phyloP scores from a whole-genome alignment of 2,329 filamentous ascomycete species.

The Pyricularia pennisetigena region DNA sequence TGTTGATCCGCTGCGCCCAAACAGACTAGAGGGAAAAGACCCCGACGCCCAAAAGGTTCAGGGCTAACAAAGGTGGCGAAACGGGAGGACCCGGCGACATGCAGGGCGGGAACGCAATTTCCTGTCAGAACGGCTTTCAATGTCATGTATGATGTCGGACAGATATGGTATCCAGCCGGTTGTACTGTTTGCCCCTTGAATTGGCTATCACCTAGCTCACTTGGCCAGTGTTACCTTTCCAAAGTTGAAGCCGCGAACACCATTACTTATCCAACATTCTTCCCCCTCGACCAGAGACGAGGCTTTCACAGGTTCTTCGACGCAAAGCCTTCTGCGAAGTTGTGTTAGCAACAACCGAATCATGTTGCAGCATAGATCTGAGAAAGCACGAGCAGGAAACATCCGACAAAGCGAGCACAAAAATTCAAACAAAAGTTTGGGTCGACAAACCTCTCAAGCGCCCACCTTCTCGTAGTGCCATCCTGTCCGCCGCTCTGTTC shows the following conservation, averaged over 20 bases:
- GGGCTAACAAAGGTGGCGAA: neutral
- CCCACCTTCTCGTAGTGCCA: constrained; percentile 76
- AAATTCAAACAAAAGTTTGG: neutral
- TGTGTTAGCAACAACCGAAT: neutral
- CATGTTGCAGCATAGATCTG: neutral
- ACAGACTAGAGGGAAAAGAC: neutral
- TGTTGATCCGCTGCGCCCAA: neutral
- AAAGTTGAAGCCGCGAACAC: constrained; percentile 65
- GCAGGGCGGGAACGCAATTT: neutral
- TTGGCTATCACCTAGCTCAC: neutral
- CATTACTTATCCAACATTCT: constrained; percentile 82
- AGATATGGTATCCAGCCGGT: neutral
- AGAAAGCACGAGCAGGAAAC: neutral
- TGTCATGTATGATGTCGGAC: neutral
- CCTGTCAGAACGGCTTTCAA: neutral
- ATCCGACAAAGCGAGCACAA: neutral
- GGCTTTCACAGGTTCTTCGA: constrained; percentile 52
- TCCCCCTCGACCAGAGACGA: constrained; percentile 60
- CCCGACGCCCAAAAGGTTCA: neutral
- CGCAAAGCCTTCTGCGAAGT: constrained; percentile 41
- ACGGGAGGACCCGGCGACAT: neutral
- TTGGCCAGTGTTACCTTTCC: constrained; percentile 26
- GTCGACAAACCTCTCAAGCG: constrained; percentile 52
- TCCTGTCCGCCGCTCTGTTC: constrained; percentile 64
- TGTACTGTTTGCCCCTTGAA: neutral